A percentile compares a stretch with the other conserved stretches of the same genome.
Conservation (phyloP, 352 stramenopile species). For the Blastocystis hominis region DNA sequence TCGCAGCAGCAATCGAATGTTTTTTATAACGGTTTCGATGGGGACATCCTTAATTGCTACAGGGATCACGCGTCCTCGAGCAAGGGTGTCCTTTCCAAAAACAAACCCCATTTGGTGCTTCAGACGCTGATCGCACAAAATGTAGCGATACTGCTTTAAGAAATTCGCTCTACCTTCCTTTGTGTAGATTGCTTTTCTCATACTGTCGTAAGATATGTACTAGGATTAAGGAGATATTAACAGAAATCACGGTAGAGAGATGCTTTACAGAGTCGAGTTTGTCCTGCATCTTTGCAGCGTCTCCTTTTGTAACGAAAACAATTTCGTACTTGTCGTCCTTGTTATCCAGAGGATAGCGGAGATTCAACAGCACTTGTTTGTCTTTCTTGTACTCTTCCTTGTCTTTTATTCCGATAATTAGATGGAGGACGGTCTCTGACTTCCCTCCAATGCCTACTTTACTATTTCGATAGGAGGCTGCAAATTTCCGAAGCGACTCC, state of each 20-base stretch:
- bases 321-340: background rate
- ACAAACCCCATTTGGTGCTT: background rate
- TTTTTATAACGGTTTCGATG: background rate
- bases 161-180: slow-evolving; percentile 25
- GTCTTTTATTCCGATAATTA: slow-evolving; percentile 19
- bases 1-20: slow-evolving; percentile 19
- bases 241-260: background rate
- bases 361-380: background rate
- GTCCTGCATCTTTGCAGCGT: background rate
- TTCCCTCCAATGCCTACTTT: background rate
- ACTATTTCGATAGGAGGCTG: background rate
- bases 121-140: slow-evolving; percentile 21
- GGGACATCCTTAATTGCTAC: background rate
- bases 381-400: slow-evolving; percentile 11
- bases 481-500: slow-evolving; percentile 1
- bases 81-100: background rate
- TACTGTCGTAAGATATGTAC: slow-evolving; percentile 27
- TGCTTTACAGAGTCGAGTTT: background rate
- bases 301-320: slow-evolving; percentile 33
- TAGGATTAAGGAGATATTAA: background rate
- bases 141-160: slow-evolving; percentile 14
- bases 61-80: background rate
- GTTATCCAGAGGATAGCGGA: background rate
- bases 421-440: background rate
- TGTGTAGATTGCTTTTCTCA: background rate